Conservation (phyloP, 2,329 filamentous ascomycete species). For the Pseudohalonectria lignicola region DNA sequence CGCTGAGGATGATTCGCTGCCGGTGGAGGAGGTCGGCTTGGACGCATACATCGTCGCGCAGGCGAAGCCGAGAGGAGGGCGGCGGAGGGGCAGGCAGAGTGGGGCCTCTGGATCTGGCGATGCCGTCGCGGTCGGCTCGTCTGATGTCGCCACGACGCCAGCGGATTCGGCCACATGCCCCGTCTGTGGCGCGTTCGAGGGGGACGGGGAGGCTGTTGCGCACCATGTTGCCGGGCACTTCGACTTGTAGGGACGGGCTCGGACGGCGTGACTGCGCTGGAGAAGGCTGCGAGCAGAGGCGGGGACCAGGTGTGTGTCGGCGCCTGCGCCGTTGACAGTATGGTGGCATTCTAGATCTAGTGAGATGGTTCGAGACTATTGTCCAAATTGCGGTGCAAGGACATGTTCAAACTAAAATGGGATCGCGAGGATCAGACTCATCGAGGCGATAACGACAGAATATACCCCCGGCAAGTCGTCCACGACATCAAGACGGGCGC, state of each 20-base stretch:
- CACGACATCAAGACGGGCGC: too few species aligned
- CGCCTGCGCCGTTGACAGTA: too few species aligned
- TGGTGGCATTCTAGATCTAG: too few species aligned
- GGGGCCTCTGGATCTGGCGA: constrained; percentile 3
- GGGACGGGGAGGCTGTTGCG: constrained; percentile 56
- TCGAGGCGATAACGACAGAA: too few species aligned
- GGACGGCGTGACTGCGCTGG: too few species aligned
- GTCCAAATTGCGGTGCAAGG: too few species aligned
- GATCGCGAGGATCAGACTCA: too few species aligned
- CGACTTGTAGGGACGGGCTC: constrained; percentile 17
- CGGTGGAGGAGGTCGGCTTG: constrained; percentile 34
- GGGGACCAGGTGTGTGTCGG: too few species aligned
- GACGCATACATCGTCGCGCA: constrained; percentile 34
- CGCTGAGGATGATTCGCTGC: constrained; percentile 22
- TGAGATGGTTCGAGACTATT: too few species aligned
- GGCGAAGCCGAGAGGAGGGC: constrained; percentile 15
- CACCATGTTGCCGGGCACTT: constrained; percentile 56
- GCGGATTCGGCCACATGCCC: constrained; percentile 38
- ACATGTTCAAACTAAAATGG: too few species aligned
- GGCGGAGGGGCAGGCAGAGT: constrained; percentile 9
- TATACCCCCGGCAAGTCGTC: too few species aligned
- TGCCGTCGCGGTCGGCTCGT: constrained; percentile 4
- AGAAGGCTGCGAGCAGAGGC: too few species aligned
- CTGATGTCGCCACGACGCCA: neutral
- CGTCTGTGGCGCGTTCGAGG: constrained; percentile 54